Percentiles rank a stretch among this genome's conserved stretches.
Conservation (phyloP, 176 grass and related monocot species). For the Eragrostis curvula region DNA sequence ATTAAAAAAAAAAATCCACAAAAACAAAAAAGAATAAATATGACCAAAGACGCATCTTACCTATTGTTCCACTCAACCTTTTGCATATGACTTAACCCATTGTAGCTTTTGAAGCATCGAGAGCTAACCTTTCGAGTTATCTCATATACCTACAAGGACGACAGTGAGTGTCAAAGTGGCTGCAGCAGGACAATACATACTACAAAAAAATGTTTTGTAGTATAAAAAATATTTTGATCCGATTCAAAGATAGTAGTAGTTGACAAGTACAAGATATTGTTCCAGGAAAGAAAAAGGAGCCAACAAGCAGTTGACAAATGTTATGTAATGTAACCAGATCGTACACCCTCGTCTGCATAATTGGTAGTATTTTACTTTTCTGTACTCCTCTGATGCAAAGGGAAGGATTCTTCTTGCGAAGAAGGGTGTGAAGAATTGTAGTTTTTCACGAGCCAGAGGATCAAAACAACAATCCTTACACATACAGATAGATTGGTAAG, state of each 20-base stretch:
- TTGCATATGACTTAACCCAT: constrained; percentile 43
- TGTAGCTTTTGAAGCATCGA: constrained; percentile 54
- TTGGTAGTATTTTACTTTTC: neutral
- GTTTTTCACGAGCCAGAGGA: too few species aligned
- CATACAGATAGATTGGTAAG: too few species aligned
- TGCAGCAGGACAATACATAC: neutral
- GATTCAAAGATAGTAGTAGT: neutral
- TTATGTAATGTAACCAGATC: neutral
- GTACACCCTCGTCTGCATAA: neutral
- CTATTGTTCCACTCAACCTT: constrained; percentile 80
- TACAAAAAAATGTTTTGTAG: neutral
- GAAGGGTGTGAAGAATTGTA: neutral
- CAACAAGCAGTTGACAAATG: neutral
- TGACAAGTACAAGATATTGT: neutral
- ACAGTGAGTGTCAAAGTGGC: neutral
- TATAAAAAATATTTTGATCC: neutral
- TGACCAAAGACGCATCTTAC: constrained; percentile 30
- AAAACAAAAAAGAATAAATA: neutral
- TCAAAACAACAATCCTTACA: too few species aligned
- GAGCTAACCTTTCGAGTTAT: constrained; percentile 52
- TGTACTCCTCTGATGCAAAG: neutral
- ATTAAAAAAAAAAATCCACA: neutral
- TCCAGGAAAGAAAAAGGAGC: neutral
- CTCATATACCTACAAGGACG: constrained; percentile 57
- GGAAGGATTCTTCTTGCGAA: neutral